Conservation (phyloP, 805 yeast genomes). For the Pichia californica region DNA sequence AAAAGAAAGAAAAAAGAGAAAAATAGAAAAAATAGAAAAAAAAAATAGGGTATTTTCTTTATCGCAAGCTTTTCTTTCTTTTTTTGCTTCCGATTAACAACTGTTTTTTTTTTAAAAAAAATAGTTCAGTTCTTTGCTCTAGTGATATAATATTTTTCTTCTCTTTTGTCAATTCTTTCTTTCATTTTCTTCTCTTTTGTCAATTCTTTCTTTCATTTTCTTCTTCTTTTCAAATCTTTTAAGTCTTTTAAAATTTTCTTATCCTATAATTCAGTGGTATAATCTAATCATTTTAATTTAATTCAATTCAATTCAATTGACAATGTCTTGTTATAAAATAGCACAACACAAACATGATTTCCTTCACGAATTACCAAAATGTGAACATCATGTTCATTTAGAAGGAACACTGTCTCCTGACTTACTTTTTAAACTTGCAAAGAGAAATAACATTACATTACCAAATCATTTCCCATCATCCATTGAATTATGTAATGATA, state of each 20-base stretch:
- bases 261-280: no score
- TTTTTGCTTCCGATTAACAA: no score
- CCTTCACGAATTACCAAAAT: conserved; percentile 68
- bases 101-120: no score
- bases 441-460: conserved; percentile 52
- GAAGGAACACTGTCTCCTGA: conserved; percentile 83
- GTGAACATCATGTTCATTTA: conserved; percentile 81
- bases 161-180: not conserved
- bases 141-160: not conserved
- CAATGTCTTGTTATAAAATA: not conserved
- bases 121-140: no score
- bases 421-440: conserved; percentile 60
- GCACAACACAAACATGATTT: conserved; percentile 29
- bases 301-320: no score
- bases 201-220: not conserved
- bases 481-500: conserved; percentile 47
- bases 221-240: not conserved
- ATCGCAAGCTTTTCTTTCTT: no score
- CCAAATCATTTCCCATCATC: conserved; percentile 60
- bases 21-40: no score
- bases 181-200: not conserved
- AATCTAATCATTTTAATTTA: no score
- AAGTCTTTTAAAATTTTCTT: no score
- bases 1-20: no score
- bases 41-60: no score